Percentiles rank a stretch among this genome's conserved stretches.
phyloP scores from a whole-genome alignment of 2,329 filamentous ascomycete genomes.

The Huntiella bhutanensis region DNA sequence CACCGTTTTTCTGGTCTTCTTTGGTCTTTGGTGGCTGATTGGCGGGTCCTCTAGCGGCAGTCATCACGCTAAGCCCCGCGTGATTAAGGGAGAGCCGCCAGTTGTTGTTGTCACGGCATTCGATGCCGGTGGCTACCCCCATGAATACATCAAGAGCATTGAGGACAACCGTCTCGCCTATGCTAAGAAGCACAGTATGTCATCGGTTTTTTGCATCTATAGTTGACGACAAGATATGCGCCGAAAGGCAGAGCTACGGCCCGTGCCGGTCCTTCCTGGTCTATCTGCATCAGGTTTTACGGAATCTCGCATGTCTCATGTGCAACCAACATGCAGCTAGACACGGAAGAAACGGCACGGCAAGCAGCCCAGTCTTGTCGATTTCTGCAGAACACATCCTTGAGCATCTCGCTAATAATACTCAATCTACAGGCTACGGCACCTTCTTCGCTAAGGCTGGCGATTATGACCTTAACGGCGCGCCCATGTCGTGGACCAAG shows the following conservation, averaged over 20 bases:
- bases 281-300: not conserved
- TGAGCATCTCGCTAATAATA: constrained; percentile 5
- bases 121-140: constrained; percentile 30
- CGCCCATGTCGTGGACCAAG: constrained; percentile 50
- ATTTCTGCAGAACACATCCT: not conserved
- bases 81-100: constrained; percentile 29
- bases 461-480: constrained; percentile 51
- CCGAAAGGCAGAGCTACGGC: not conserved
- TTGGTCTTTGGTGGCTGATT: constrained; percentile 43
- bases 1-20: constrained; percentile 31
- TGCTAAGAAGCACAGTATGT: constrained; percentile 65
- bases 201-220: not conserved
- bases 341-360: constrained; percentile 1
- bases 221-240: too few relatives aligned
- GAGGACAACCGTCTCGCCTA: constrained; percentile 71
- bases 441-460: constrained; percentile 63
- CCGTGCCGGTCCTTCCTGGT: not conserved
- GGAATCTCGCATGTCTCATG: not conserved
- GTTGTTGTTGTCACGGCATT: constrained; percentile 74
- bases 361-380: not conserved
- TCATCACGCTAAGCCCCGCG: constrained; percentile 9
- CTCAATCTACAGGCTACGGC: constrained; percentile 48
- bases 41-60: constrained; percentile 17
- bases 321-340: constrained; percentile 1
- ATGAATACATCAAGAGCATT: constrained; percentile 51